Conservation (phyloP, 192 early-diverging fungal species). For the Lobulomyces angularis region DNA sequence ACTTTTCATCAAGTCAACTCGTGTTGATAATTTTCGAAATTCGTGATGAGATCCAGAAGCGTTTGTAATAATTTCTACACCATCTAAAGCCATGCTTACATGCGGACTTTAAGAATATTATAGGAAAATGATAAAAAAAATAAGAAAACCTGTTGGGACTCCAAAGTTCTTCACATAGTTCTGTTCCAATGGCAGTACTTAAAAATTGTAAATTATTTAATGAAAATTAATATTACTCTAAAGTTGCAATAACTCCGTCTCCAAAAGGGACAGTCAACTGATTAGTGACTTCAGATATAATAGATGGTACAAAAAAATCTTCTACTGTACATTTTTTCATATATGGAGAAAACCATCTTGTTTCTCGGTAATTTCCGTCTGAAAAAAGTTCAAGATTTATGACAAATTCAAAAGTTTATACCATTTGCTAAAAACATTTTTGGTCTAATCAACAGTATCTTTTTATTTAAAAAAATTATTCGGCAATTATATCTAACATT, state of each 20-base stretch:
- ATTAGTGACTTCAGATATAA: constrained; percentile 65
- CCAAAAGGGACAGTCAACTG: constrained; percentile 78
- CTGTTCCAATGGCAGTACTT: constrained; percentile 75
- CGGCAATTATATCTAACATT: constrained; percentile 93
- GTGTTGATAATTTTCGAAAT: constrained; percentile 73
- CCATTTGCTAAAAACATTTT: constrained; percentile 92
- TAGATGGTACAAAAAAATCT: constrained; percentile 65
- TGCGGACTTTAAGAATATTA: constrained; percentile 59
- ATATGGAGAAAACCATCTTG: constrained; percentile 92
- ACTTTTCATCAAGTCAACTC: constrained; percentile 76
- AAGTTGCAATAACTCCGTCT: constrained; percentile 73
- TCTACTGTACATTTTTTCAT: constrained; percentile 48
- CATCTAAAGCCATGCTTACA: constrained; percentile 82
- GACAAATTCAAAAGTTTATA: too few species aligned
- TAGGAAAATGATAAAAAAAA: not conserved
- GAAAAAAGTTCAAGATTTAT: too few species aligned
- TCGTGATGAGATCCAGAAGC: constrained; percentile 96
- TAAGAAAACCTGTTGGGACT: constrained; percentile 60
- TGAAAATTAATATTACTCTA: constrained; percentile 33
- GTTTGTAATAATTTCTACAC: constrained; percentile 94
- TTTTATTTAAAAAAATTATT: constrained; percentile 65
- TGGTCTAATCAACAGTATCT: constrained; percentile 89
- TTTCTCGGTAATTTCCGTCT: constrained; percentile 96
- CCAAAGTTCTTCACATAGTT: constrained; percentile 96
- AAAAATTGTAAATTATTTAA: not conserved